phyloP scores from a whole-genome alignment of 129 eudicot species.

The Flaveria brownii region DNA sequence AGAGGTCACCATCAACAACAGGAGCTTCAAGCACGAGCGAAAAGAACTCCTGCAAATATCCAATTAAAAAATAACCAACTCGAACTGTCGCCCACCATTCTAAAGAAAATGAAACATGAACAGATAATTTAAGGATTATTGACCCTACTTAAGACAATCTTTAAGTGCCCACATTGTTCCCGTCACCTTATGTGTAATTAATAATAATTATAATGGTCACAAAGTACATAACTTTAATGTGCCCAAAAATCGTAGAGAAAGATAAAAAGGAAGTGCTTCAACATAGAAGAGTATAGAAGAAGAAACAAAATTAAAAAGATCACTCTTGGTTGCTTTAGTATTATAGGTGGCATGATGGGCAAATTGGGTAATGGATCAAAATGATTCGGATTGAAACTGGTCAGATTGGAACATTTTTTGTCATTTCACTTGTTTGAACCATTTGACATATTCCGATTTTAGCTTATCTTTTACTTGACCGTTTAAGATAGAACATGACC shows the following conservation, averaged over 20 bases:
- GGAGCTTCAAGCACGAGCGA: slow-evolving; percentile 72
- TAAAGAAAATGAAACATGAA: slow-evolving; percentile 1
- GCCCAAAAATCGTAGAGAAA: no score
- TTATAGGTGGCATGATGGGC: background rate
- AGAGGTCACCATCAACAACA: slow-evolving; percentile 90
- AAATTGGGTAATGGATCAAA: background rate
- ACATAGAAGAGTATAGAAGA: no score
- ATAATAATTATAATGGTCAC: background rate
- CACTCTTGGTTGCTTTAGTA: no score
- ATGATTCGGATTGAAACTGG: background rate
- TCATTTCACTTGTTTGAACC: background rate
- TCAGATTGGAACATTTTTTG: background rate
- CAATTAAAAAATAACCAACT: slow-evolving; percentile 18
- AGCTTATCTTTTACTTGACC: background rate
- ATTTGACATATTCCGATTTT: background rate
- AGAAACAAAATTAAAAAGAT: no score
- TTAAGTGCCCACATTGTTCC: background rate
- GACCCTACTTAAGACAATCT: background rate
- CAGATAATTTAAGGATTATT: slow-evolving; percentile 3
- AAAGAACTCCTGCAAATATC: slow-evolving; percentile 78
- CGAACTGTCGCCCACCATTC: background rate
- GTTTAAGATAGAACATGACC: background rate
- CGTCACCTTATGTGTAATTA: background rate
- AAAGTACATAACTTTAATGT: background rate
- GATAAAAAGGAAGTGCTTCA: background rate